A percentile compares a stretch with the other conserved stretches of the same genome.
Evolutionary conservation across 345 rosid species (phyloP).

Genomic region (Clarkia xantiana): DNA sequence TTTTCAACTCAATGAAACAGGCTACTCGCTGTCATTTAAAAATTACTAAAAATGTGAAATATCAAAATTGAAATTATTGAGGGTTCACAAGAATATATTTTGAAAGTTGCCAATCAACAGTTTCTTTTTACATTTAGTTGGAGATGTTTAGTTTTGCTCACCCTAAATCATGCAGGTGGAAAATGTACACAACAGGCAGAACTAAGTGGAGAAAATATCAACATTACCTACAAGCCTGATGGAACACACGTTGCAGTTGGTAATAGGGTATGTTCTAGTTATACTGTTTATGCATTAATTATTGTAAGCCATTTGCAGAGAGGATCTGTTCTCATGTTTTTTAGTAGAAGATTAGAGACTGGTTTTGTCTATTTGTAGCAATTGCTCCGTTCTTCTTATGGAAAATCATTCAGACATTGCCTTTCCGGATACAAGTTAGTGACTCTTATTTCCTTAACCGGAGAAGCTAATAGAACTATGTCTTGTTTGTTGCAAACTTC

Average conservation of each 20-base stretch:
- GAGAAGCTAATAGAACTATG: not conserved
- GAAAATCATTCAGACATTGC: slow-evolving; percentile 1
- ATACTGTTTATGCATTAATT: slow-evolving; percentile 4
- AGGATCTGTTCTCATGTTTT: not conserved
- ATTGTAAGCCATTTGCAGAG: not conserved
- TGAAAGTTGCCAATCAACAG: too few species aligned
- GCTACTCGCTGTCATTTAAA: too few species aligned
- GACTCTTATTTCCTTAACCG: too few species aligned
- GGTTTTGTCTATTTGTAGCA: not conserved
- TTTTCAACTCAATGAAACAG: too few species aligned
- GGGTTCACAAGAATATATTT: too few species aligned
- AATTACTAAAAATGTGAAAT: too few species aligned
- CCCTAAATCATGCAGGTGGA: slow-evolving; percentile 51
- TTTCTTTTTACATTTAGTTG: too few species aligned
- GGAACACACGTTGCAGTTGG: slow-evolving; percentile 93
- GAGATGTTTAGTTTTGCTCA: not conserved
- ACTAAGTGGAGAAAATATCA: slow-evolving; percentile 95
- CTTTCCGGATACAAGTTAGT: not conserved
- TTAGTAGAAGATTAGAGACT: not conserved
- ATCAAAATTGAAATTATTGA: too few species aligned
- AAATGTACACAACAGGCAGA: slow-evolving; percentile 92
- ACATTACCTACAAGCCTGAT: slow-evolving; percentile 90
- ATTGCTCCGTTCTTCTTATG: not conserved
- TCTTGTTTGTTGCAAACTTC: not conserved
- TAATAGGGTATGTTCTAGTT: slow-evolving; percentile 58